A percentile compares a stretch with the other conserved stretches of the same genome.
Evolutionary conservation across 1,284 basidiomycete genomes (phyloP).

Genomic region (Melanopsichium pennsylvanicum): DNA sequence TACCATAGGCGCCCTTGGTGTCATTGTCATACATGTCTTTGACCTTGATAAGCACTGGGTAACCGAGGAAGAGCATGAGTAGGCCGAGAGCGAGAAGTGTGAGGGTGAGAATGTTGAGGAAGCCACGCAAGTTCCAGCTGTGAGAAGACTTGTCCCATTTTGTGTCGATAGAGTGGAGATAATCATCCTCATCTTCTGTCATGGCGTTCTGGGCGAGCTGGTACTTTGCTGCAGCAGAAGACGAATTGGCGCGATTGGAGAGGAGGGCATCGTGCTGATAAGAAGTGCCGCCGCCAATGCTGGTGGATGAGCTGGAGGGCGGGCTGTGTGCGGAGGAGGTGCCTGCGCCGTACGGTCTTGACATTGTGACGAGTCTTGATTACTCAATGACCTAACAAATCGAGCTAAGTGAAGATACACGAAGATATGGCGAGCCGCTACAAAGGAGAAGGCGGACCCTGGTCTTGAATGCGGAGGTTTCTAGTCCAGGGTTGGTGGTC

Average conservation of each 20-base stretch:
- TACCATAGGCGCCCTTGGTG: conserved; percentile 68
- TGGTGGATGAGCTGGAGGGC: conserved; percentile 30
- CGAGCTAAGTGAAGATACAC: background rate
- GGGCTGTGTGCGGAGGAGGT: conserved; percentile 22
- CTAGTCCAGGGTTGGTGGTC: too few species aligned
- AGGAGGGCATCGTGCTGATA: conserved; percentile 19
- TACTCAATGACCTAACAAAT: too few species aligned
- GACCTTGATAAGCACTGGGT: conserved; percentile 59
- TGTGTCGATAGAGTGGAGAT: conserved; percentile 49
- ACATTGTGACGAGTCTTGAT: conserved; percentile 7
- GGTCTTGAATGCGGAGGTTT: too few species aligned
- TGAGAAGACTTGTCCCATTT: conserved; percentile 50
- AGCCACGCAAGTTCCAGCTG: conserved; percentile 47
- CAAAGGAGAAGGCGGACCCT: too few species aligned
- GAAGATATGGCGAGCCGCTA: background rate
- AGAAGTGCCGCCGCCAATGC: conserved; percentile 18
- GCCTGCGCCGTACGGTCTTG: conserved; percentile 19
- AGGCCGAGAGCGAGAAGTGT: conserved; percentile 48
- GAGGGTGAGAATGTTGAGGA: conserved; percentile 57
- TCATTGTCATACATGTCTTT: conserved; percentile 37
- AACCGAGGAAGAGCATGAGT: conserved; percentile 62
- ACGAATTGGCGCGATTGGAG: background rate
- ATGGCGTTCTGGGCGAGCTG: conserved; percentile 15
- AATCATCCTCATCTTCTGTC: conserved; percentile 56
- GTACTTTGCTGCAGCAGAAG: conserved; percentile 14